Conservation (phyloP, 1,284 basidiomycete species). For the Cryptococcus neoformans region DNA sequence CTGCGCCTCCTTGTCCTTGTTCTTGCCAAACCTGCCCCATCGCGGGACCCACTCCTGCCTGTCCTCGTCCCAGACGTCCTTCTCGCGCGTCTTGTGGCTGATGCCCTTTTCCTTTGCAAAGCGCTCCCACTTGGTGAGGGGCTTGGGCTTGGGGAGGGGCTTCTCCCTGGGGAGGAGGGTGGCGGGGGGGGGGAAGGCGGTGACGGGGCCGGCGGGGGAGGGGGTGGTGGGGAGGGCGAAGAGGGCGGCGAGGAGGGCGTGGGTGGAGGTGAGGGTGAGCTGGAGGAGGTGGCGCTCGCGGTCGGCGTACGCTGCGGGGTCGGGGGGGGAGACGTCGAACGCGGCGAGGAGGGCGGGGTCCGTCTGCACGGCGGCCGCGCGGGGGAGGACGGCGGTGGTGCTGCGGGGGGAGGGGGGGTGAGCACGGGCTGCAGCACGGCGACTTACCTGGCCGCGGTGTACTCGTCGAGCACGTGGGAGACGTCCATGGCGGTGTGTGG, state of each 20-base stretch:
- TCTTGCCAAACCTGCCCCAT: conserved; percentile 91
- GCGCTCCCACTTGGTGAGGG: conserved; percentile 93
- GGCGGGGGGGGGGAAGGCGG: conserved; percentile 71
- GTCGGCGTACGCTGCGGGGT: conserved; percentile 64
- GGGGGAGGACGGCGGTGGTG: conserved; percentile 58
- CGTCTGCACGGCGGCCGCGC: conserved; percentile 73
- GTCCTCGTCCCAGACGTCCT: conserved; percentile 91
- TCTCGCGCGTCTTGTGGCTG: conserved; percentile 72
- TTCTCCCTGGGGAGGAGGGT: conserved; percentile 84
- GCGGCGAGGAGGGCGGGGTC: conserved; percentile 81
- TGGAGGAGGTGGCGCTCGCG: conserved; percentile 75
- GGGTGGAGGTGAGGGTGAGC: conserved; percentile 81
- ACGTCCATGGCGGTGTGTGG: conserved; percentile 39
- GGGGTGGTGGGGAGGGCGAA: conserved; percentile 78
- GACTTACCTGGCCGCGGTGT: conserved; percentile 38
- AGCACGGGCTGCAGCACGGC: too few species aligned
- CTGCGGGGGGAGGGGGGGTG: too few species aligned
- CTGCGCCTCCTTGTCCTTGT: conserved; percentile 81
- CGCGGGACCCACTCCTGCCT: conserved; percentile 86
- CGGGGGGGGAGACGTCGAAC: conserved; percentile 82
- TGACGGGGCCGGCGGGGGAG: conserved; percentile 79
- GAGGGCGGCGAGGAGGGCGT: conserved; percentile 73
- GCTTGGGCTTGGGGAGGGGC: conserved; percentile 87
- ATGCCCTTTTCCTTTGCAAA: conserved; percentile 97
- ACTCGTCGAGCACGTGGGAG: conserved; percentile 39